Conservation (phyloP, 805 yeast genomes). For the Myxozyma udenii region DNA sequence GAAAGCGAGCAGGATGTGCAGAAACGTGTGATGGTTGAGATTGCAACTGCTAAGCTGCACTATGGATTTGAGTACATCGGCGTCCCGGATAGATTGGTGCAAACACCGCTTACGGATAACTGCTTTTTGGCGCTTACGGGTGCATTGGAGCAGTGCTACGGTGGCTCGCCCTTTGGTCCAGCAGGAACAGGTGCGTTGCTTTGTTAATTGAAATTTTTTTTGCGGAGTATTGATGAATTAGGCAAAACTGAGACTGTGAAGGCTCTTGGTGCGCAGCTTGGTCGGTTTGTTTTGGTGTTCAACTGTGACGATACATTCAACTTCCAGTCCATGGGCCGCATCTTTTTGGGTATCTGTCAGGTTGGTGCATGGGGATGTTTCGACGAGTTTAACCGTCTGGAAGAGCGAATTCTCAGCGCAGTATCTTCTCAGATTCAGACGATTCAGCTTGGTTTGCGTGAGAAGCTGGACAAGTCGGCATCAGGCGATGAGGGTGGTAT, state of each 20-base stretch:
- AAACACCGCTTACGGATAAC: slow-evolving; percentile 66
- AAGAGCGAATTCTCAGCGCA: slow-evolving; percentile 70
- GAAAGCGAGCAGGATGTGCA: not conserved
- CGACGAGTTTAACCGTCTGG: slow-evolving; percentile 87
- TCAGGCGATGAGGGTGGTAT: not conserved
- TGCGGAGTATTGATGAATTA: not conserved
- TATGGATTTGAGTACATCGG: slow-evolving; percentile 88
- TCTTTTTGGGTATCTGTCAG: slow-evolving; percentile 72
- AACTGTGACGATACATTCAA: slow-evolving; percentile 91
- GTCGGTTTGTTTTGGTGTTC: slow-evolving; percentile 78
- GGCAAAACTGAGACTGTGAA: slow-evolving; percentile 82
- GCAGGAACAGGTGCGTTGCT: slow-evolving; percentile 77
- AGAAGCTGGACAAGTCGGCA: slow-evolving; percentile 3
- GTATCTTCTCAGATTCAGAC: slow-evolving; percentile 74
- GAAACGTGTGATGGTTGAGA: slow-evolving; percentile 43
- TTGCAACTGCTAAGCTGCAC: slow-evolving; percentile 48
- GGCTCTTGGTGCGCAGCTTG: slow-evolving; percentile 74
- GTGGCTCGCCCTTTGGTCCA: slow-evolving; percentile 94
- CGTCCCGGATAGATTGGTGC: slow-evolving; percentile 64
- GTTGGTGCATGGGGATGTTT: slow-evolving; percentile 95
- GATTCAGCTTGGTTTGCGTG: slow-evolving; percentile 56
- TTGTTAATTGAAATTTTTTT: not conserved
- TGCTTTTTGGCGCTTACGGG: slow-evolving; percentile 69
- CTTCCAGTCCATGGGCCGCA: slow-evolving; percentile 70
- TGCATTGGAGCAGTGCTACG: slow-evolving; percentile 67